Evolutionary conservation across 768 basidiomycete genomes (phyloP), one percentile per base, ranked within the genome.

Genomic region (Xerocomus brunneocitrinus): DNA sequence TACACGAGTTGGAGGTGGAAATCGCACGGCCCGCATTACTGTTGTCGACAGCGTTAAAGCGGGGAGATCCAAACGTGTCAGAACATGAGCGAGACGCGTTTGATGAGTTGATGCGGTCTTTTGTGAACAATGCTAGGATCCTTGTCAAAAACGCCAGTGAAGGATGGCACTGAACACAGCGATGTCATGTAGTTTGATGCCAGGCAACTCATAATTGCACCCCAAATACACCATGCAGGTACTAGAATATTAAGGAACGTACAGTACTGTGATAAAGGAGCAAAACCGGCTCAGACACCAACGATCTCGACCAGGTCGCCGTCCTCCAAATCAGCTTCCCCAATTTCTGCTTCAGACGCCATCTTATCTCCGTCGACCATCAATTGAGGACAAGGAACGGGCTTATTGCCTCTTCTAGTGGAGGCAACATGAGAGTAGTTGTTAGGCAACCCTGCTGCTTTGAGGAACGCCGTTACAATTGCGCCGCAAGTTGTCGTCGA

Each of bases 1-100:
- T 86, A 6, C 91, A 95, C 65, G 95, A 99, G 67, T 76, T 99
- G 16, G 97, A 99, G 64, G 70, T 99, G 35, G 97, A 99, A 72
- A 78, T 89, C 51, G 78, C 85, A 2, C 79, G 91, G 31, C 76
- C 93, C 16, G 77, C 79, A 4, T 74, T 88, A 39, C 71, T 99
- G 14, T 69, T 95, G 16, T 76, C 83, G 7, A 81, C 87, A 12
- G 93, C 89, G 0, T 72, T 76, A 41, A 85, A 84, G 65, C 81
- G 89, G 16, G 78, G 77, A 10, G 85, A 89, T 53, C 76, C 76
- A 45, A 78, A 73, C 55, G 76, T 69, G 54, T 69, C 79, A 28
- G 86, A 87, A 67, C 73, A 73, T 61, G 91, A 89, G 62, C 79
- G 82, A 25, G 79, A 74, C 57, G 84, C 84, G 6, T 98, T 94